Evolutionary conservation across 768 basidiomycete species (phyloP), one percentile per base, ranked within the genome.

Genomic region (Naganishia onofrii): DNA sequence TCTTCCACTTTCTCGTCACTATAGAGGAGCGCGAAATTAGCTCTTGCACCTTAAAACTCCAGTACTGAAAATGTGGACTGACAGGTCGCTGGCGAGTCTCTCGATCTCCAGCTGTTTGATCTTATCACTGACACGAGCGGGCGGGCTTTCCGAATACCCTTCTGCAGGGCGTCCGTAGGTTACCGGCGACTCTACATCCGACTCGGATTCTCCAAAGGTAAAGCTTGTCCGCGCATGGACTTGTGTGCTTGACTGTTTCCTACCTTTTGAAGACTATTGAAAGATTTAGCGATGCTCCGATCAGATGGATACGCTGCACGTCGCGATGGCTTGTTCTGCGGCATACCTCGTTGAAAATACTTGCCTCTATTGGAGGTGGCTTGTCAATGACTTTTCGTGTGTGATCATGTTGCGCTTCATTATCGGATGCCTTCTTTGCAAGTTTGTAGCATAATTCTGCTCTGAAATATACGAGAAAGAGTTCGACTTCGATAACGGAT

Each of bases 1-100:
- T 90, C 90, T 70, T 97, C 93, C 82, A 96, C 94, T 76, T 91
- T 63, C 26, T 63, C 60, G 38, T 93, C 85, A 91, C 95, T 83
- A 91, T 90, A 74, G 93, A 94, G 1, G 31, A 17, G n/a, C 82
- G 72, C 73, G 78, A 76, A 74, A 38, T 68, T 34, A 52, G 29
- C 8, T 21, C 46, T 67, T 46, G 60, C 52, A 21, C 26, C n/a
- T n/a, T n/a, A 15, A 9, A 65, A 8, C 5, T 29, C 53, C 32
- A 34, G 36, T 28, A 32, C 2, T 31, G 29, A 55, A 6, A 17
- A 32, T 9, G 32, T 15, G 64, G 46, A 85, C 93, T 85, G 82
- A 96, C 93, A 98, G 84, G 71, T 93, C 93, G 3, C 84, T 81
- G 52, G 91, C 85, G 52, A 96, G 81, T 42, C 90, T 84, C 77